phyloP scores from a whole-genome alignment of 805 yeast genomes.

The Cyberlindnera samutprakarnensis region DNA sequence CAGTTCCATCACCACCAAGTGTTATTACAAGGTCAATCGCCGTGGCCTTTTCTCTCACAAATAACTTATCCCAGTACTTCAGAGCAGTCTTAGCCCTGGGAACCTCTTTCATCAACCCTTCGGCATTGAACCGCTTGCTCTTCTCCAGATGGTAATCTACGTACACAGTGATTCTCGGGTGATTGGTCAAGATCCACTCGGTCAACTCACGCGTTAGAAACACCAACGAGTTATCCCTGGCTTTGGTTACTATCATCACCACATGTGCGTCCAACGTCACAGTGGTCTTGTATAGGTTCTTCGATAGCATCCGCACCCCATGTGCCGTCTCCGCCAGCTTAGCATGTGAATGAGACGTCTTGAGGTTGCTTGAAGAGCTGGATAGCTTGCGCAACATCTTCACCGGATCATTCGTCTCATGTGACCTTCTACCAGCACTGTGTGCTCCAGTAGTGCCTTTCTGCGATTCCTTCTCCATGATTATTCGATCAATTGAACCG shows the following conservation, averaged over 20 bases:
- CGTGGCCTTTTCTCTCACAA: conserved; percentile 36
- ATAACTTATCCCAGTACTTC: conserved; percentile 62
- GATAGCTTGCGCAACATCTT: conserved; percentile 19
- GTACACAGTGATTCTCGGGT: conserved; percentile 45
- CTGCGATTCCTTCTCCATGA: too few species aligned
- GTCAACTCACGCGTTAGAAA: conserved; percentile 73
- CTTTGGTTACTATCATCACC: conserved; percentile 82
- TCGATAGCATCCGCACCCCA: conserved; percentile 71
- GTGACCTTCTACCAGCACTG: not conserved
- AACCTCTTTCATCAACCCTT: conserved; percentile 39
- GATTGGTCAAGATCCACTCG: conserved; percentile 55
- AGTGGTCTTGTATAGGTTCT: conserved; percentile 61
- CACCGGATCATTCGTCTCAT: conserved; percentile 9
- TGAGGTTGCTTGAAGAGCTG: conserved; percentile 33
- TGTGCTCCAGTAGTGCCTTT: too few species aligned
- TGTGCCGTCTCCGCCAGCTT: conserved; percentile 76
- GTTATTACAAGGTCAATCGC: conserved; percentile 74
- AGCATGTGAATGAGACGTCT: conserved; percentile 59
- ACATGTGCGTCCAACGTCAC: conserved; percentile 63
- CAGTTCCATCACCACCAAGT: conserved; percentile 97
- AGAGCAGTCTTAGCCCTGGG: conserved; percentile 37
- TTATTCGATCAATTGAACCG: too few species aligned
- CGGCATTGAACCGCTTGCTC: conserved; percentile 57
- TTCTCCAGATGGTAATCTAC: conserved; percentile 64
- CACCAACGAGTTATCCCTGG: conserved; percentile 72